Base-by-base conservation (phyloP, 2,329 filamentous ascomycete genomes). In the Sphaceloma murrayae region DNA sequence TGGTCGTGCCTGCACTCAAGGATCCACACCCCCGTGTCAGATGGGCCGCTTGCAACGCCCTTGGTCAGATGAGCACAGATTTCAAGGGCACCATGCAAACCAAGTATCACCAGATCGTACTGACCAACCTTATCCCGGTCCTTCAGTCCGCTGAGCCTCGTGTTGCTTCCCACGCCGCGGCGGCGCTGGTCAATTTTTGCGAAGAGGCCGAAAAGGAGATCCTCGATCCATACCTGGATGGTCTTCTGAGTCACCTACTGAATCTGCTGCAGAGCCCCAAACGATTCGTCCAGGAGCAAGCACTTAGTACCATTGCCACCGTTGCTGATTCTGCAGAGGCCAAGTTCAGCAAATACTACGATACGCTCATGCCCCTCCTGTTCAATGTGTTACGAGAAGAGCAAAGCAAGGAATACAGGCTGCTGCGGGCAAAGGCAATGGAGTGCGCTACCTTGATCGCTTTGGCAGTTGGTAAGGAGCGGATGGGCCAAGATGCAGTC, bases 21-120 rank as follows among this genome's bases (percentile, higher is more conserved):
- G 89, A 98, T 59, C 75, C 83, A 29, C 91, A 98, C 59, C 85
- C 91, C 30, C 85, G 91, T 59, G 91, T 98, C 45, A 82, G 89
- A 56, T 98, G 93, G 80, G 91, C 91, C 43, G 91, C 88, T 24
- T 98, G 91, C 70, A 96, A 98, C 59, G 91, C 91, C 31, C 75
- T 98, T n/a, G 91, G 91, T 19, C 91, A 98, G 65, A 98, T 98
- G 91, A 96, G 89, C 68, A 98, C 91, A 22, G 91, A 98, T 60
- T 98, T 98, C 62, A 89, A 93, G 9, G 88, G 88, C 9, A 93
- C 84, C 8, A 96, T 98, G 89, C 91, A 98, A 65, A 83, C 85
- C 53, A 91, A 94, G 56, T 94, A 94, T 63, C 91, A 94, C 62
- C 77, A 85, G 51, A 73, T 80, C 33, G 85, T 98, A 11, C 74